Conservation (phyloP, 192 early-diverging fungal species). For the Dispira simplex region DNA sequence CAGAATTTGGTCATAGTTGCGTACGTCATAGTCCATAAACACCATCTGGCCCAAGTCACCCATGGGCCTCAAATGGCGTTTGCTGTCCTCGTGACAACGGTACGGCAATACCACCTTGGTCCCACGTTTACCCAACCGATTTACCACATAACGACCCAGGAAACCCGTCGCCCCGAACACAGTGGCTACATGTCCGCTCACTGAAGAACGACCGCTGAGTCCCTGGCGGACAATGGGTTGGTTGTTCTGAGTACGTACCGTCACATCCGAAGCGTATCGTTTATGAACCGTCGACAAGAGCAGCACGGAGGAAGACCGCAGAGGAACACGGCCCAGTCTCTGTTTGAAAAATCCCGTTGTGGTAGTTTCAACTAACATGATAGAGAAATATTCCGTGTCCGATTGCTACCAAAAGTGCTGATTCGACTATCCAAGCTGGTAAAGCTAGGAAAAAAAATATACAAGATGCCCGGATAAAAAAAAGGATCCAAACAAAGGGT, state of each 20-base stretch:
- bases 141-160: slow-evolving; percentile 85
- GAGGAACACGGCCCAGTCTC: neutral
- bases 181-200: slow-evolving; percentile 77
- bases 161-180: slow-evolving; percentile 96
- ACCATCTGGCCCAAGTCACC: slow-evolving; percentile 93
- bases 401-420: too few species aligned
- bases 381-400: too few species aligned
- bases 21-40: slow-evolving; percentile 78
- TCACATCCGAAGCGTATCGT: neutral
- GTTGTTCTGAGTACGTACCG: neutral
- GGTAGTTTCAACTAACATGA: too few species aligned
- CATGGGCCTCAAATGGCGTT: slow-evolving; percentile 76
- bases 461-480: too few species aligned
- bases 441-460: too few species aligned
- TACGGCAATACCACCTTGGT: slow-evolving; percentile 84
- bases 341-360: too few species aligned
- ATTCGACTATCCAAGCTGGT: too few species aligned
- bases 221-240: slow-evolving; percentile 6
- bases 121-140: slow-evolving; percentile 80
- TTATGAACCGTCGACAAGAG: neutral
- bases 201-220: slow-evolving; percentile 48
- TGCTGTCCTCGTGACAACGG: slow-evolving; percentile 70
- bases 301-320: too few species aligned
- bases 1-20: slow-evolving; percentile 68
- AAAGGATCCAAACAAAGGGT: too few species aligned